phyloP scores from a whole-genome alignment of 768 basidiomycete species.

The Gloeopeniophorella convolvens region DNA sequence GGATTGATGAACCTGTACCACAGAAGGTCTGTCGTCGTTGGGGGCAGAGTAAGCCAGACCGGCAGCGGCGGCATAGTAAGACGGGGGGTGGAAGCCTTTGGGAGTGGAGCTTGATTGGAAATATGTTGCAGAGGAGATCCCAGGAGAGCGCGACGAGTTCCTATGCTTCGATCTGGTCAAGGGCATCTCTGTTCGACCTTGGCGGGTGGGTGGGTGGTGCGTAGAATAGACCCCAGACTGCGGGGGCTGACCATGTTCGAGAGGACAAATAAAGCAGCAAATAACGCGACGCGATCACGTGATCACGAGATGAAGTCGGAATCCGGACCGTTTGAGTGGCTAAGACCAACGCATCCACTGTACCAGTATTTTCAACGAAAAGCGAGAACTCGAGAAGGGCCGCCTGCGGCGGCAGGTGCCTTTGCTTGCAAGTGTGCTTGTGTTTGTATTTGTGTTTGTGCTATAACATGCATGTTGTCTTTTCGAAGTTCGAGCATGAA shows the following conservation, averaged over 20 bases:
- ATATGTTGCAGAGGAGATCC: slow-evolving; percentile 15
- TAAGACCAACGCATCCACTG: too few species aligned
- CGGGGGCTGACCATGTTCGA: neutral
- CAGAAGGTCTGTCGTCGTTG: slow-evolving; percentile 1
- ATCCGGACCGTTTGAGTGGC: neutral
- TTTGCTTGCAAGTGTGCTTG: too few species aligned
- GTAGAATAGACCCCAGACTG: neutral
- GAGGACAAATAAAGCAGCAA: slow-evolving; percentile 17
- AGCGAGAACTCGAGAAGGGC: too few species aligned
- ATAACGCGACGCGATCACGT: slow-evolving; percentile 10
- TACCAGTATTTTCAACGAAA: too few species aligned
- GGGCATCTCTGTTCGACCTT: slow-evolving; percentile 11
- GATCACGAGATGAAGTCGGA: neutral
- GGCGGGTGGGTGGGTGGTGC: too few species aligned
- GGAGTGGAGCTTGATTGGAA: slow-evolving; percentile 16
- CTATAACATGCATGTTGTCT: too few species aligned
- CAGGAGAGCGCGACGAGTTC: slow-evolving; percentile 17
- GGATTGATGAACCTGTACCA: neutral
- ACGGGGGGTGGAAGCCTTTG: slow-evolving; percentile 29
- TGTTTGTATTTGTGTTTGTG: too few species aligned
- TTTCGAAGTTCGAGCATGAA: too few species aligned
- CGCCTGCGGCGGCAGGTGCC: too few species aligned
- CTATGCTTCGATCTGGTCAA: slow-evolving; percentile 14
- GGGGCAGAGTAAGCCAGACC: slow-evolving; percentile 19
- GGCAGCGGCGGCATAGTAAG: slow-evolving; percentile 33